A percentile compares a stretch with the other conserved stretches of the same genome.
Conservation (phyloP, 352 stramenopile species). For the Phytophthora brassicae region DNA sequence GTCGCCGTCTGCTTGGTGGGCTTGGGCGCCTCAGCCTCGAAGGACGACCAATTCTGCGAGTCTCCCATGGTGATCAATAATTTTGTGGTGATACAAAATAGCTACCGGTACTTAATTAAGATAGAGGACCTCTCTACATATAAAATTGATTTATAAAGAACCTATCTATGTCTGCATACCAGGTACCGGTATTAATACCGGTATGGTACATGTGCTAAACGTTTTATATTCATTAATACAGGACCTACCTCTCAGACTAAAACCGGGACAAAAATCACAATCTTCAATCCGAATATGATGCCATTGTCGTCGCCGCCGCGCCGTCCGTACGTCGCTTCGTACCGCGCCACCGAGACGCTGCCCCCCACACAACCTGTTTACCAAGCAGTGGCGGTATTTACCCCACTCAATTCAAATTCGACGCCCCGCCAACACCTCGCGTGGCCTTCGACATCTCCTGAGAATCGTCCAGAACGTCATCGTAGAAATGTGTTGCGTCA, state of each 20-base stretch:
- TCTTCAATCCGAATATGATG: slow-evolving; percentile 10
- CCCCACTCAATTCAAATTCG: background rate
- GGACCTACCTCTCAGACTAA: no score
- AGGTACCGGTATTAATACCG: background rate
- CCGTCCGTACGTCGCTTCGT: slow-evolving; percentile 11
- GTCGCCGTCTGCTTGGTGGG: slow-evolving; percentile 14
- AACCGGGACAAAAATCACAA: background rate
- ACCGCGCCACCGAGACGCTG: slow-evolving; percentile 5
- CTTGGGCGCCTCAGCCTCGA: slow-evolving; percentile 52
- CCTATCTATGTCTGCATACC: no score
- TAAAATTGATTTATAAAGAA: no score
- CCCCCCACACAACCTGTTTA: slow-evolving; percentile 13
- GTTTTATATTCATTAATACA: no score
- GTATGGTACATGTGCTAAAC: no score
- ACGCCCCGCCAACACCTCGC: background rate
- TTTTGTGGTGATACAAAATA: slow-evolving; percentile 7
- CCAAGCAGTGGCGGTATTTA: slow-evolving; percentile 15
- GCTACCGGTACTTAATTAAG: no score
- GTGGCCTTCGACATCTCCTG: background rate
- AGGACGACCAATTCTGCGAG: slow-evolving; percentile 83
- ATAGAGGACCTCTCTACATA: background rate
- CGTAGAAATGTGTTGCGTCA: slow-evolving; percentile 11
- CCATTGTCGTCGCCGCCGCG: slow-evolving; percentile 21
- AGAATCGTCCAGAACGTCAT: slow-evolving; percentile 2
- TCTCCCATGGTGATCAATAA: slow-evolving; percentile 47